phyloP scores from a whole-genome alignment of 208 protist species.

The Acanthamoeba healyi region DNA sequence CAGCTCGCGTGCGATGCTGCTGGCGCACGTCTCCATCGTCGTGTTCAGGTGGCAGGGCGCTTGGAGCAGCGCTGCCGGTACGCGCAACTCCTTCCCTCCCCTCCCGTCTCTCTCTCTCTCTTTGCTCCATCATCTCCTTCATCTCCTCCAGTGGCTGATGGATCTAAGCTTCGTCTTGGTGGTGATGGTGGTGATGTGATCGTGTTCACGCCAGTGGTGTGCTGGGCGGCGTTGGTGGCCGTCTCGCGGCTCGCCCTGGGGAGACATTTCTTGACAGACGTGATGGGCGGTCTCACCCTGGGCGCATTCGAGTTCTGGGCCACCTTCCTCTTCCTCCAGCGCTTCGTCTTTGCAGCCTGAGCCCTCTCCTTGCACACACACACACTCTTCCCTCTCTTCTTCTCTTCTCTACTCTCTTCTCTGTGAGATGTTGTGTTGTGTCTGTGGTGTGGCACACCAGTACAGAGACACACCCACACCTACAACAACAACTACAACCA shows the following conservation, averaged over 20 bases:
- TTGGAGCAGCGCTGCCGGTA: slow-evolving; percentile 17
- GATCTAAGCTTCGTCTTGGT: neutral
- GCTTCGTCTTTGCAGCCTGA: neutral
- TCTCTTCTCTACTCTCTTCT: too few relatives aligned
- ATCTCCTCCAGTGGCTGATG: neutral
- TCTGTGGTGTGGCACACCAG: too few relatives aligned
- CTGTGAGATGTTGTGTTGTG: too few relatives aligned
- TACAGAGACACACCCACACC: too few relatives aligned
- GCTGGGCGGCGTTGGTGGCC: slow-evolving; percentile 23
- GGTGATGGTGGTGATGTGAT: neutral
- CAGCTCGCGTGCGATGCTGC: slow-evolving; percentile 60
- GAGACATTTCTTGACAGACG: slow-evolving; percentile 62
- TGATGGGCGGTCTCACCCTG: slow-evolving; percentile 57
- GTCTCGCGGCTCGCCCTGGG: slow-evolving; percentile 43
- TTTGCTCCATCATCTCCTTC: neutral
- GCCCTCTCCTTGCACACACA: too few relatives aligned
- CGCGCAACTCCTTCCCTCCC: too few relatives aligned
- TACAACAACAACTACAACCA: too few relatives aligned
- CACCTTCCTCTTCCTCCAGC: slow-evolving; percentile 17
- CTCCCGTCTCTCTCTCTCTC: neutral
- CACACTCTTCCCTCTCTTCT: too few relatives aligned
- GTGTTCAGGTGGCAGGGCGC: slow-evolving; percentile 18
- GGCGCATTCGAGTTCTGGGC: slow-evolving; percentile 61
- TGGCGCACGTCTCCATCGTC: slow-evolving; percentile 41
- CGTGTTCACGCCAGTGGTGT: too few relatives aligned